Conservation (phyloP, 78 protist genomes). For the Polysphondylium violaceum region DNA sequence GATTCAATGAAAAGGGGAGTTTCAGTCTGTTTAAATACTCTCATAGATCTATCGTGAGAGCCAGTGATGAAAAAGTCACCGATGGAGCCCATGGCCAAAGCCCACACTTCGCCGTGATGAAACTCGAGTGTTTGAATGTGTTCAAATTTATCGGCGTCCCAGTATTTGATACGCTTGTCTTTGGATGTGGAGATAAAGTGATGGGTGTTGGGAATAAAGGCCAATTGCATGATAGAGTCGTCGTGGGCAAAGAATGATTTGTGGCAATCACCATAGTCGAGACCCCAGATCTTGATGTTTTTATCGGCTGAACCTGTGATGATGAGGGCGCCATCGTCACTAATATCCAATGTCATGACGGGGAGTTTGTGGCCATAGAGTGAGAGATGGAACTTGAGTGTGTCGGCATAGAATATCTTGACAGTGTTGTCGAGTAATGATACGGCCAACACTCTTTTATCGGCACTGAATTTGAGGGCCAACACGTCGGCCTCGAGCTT, state of each 20-base stretch:
- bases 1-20: constrained; percentile 87
- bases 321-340: constrained; percentile 90
- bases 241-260: constrained; percentile 94
- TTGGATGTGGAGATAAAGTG: constrained; percentile 90
- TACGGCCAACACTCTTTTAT: constrained; percentile 87
- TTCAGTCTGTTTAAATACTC: constrained; percentile 89
- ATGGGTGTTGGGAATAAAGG: constrained; percentile 94
- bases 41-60: constrained; percentile 91
- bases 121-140: constrained; percentile 82
- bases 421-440: constrained; percentile 94
- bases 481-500: constrained; percentile 92
- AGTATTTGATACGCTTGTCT: constrained; percentile 86
- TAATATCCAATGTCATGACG: constrained; percentile 88
- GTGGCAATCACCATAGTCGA: constrained; percentile 98
- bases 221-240: constrained; percentile 89
- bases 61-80: constrained; percentile 80
- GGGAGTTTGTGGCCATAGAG: constrained; percentile 99
- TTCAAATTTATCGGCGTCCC: constrained; percentile 89
- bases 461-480: constrained; percentile 57
- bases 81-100: constrained; percentile 65
- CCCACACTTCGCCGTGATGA: constrained; percentile 90
- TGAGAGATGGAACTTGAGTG: constrained; percentile 93
- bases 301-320: constrained; percentile 97
- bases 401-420: constrained; percentile 90
- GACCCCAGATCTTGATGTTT: constrained; percentile 93